Base-by-base conservation (phyloP, 2,329 filamentous ascomycete genomes). In the Plectosphaerella cucumerina region DNA sequence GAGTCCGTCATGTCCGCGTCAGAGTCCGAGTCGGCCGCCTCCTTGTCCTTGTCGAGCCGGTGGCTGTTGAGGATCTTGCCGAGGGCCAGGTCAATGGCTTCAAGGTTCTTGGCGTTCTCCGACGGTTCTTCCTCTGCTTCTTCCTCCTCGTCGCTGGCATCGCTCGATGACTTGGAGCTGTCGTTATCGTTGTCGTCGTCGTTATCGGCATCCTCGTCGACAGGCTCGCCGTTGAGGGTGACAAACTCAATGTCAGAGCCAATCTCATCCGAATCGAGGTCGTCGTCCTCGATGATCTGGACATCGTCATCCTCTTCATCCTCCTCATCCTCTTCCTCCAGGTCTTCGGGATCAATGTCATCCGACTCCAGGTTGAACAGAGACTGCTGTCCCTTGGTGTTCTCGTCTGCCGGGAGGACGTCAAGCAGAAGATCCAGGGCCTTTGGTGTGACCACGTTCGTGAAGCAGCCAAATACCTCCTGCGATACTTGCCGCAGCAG, bases 1-100 rank as follows among this genome's bases (percentile, higher is more conserved):
- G 93, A 91, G 70, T 97, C 93, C 54, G 90, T 87, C 91, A 99
- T 96, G 68, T 96, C 90, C 3, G 81, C 84, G 53, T 87, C 87
- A 10, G 80, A 80, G 26, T 83, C 83, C 1, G 76, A 80, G 1
- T 74, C 74, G 3, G 79, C 78, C 2, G 78, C 78, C 1, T 77
- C 74, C 15, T 69, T 70, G 54, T 84, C 80, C 49, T 84, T 80
- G 63, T 86, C 81, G 20, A 83, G 70, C 8, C 74, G 72, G 53
- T 87, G 86, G 49, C 86, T 92, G 39, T 89, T 85, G 2, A 96
- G 81, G 3, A 92, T 87, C 57, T 85, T 80, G 2, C 88, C 88
- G 23, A 97, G 81, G 50, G 90, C 86, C 39, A 85, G 83, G 59
- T 96, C 86, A 59, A 95, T 62, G 22, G 76, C 73, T 53, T 74